These are phyloP conservation scores for Amesomyces nigricolor DNA, from an alignment of 2,329 filamentous ascomycete genomes.

Conservation along the genomic window DNA sequence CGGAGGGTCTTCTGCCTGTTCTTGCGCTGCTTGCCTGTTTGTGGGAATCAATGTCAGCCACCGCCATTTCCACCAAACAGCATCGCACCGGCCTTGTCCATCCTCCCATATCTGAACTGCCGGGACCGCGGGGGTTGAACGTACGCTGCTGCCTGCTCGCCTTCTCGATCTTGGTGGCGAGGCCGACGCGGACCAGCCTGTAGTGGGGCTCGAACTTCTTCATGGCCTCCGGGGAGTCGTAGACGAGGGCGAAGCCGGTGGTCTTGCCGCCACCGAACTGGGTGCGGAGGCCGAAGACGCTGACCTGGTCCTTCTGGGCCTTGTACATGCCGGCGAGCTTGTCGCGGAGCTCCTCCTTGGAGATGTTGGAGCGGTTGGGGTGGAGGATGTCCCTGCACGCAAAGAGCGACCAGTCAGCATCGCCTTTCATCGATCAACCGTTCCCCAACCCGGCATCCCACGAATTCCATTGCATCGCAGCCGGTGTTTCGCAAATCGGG, in stretches of 20 bases:
- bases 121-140: conserved; percentile 39
- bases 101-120: neutral
- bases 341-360: conserved; percentile 95
- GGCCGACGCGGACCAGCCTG: conserved; percentile 89
- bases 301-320: conserved; percentile 94
- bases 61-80: neutral
- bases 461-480: neutral
- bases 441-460: neutral
- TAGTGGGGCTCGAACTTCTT: conserved; percentile 99
- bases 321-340: conserved; percentile 98
- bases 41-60: conserved; percentile 19
- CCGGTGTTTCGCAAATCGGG: neutral
- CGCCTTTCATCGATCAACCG: conserved; percentile 7
- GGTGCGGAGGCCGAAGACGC: conserved; percentile 96
- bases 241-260: conserved; percentile 97
- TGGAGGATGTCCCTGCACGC: conserved; percentile 89
- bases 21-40: conserved; percentile 98
- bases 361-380: conserved; percentile 96
- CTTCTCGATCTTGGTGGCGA: conserved; percentile 93
- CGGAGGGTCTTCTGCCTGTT: conserved; percentile 99
- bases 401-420: conserved; percentile 19
- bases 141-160: conserved; percentile 97
- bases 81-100: neutral
- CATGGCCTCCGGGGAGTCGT: conserved; percentile 96
- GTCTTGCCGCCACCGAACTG: conserved; percentile 99